Evolutionary conservation across 2,329 filamentous ascomycete genomes (phyloP).

Genomic region (Ophiostoma tasmaniense): DNA sequence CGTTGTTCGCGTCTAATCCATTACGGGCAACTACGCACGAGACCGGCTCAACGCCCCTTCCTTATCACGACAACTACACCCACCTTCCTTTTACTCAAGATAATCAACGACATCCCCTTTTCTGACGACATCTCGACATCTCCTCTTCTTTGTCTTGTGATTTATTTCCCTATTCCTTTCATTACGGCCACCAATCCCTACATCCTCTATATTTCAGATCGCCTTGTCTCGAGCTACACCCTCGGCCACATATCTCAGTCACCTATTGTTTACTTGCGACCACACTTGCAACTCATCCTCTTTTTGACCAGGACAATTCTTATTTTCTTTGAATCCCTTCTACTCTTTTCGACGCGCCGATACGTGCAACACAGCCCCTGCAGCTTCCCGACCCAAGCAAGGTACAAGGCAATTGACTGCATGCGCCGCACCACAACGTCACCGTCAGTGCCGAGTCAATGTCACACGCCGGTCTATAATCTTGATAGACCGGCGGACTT

Average conservation of each 20-base stretch:
- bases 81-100: background rate
- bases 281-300: background rate
- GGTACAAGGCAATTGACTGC: background rate
- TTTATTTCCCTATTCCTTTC: no score
- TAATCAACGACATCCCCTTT: background rate
- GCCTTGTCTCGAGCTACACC: background rate
- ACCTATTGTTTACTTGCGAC: background rate
- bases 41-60: constrained; percentile 7
- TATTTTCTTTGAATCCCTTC: background rate
- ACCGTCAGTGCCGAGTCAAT: background rate
- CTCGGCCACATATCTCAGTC: background rate
- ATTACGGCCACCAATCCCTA: background rate
- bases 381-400: background rate
- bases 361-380: background rate
- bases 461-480: background rate
- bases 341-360: background rate
- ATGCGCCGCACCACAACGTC: background rate
- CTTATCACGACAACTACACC: background rate
- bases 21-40: constrained; percentile 12
- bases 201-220: background rate
- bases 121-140: background rate
- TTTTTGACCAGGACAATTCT: background rate
- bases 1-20: background rate
- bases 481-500: background rate
- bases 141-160: no score